A percentile compares a stretch with the other conserved stretches of the same genome.
phyloP scores from a whole-genome alignment of 148 eudicot species.

The Salicornia ramosissima region DNA sequence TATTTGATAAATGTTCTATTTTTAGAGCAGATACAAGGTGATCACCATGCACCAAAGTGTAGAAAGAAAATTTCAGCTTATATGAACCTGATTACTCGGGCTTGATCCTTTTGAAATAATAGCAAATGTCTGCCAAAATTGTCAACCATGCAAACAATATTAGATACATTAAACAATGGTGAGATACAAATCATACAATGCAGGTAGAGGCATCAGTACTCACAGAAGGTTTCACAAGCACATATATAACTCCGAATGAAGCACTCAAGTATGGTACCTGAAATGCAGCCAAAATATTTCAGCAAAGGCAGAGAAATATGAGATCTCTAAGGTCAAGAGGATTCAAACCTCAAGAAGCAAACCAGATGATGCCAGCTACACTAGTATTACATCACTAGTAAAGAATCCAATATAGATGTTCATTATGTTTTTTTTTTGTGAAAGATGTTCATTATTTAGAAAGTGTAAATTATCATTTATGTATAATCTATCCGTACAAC shows the following conservation, averaged over 20 bases:
- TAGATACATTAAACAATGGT: not conserved
- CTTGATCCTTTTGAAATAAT: conserved; percentile 77
- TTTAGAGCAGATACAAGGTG: no score
- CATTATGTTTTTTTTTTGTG: no score
- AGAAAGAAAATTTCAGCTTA: conserved; percentile 13
- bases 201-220: conserved; percentile 24
- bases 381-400: not conserved
- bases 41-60: no score
- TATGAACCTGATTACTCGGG: conserved; percentile 71
- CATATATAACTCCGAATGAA: conserved; percentile 75
- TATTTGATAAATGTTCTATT: no score
- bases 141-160: not conserved
- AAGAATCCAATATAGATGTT: no score
- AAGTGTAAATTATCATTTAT: not conserved
- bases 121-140: conserved; percentile 65
- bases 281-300: conserved; percentile 14
- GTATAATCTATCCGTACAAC: not conserved
- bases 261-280: conserved; percentile 95
- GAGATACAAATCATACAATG: not conserved
- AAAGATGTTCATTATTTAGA: not conserved
- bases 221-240: conserved; percentile 82
- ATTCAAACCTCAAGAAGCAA: not conserved
- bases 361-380: not conserved
- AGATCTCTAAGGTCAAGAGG: not conserved
- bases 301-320: not conserved